These are phyloP conservation scores for Hypoxylon sp. DNA, from an alignment of 2,329 filamentous ascomycete species.

Conservation along the genomic window DNA sequence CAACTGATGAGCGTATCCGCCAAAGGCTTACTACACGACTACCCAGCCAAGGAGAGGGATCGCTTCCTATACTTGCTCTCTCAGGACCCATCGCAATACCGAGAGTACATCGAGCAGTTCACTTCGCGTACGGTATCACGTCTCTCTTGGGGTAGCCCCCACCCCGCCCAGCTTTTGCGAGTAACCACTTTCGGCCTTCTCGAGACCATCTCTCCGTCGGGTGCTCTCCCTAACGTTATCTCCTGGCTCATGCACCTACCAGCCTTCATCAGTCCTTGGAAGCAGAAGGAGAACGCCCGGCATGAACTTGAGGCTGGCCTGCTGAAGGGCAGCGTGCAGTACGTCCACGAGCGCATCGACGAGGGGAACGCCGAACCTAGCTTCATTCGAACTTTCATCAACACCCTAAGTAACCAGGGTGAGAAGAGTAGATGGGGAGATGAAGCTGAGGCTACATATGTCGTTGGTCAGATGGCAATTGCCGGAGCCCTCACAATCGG, in stretches of 20 bases:
- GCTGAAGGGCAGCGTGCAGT: conserved; percentile 57
- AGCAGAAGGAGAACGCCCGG: conserved; percentile 59
- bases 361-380: conserved; percentile 57
- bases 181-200: conserved; percentile 63
- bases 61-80: conserved; percentile 61
- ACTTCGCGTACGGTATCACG: conserved; percentile 63
- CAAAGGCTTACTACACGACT: conserved; percentile 58
- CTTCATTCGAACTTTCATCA: conserved; percentile 61
- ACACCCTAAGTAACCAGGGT: conserved; percentile 45
- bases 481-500: conserved; percentile 62
- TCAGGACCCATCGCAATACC: conserved; percentile 59
- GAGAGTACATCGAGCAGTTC: conserved; percentile 64
- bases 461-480: conserved; percentile 65
- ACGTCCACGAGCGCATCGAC: conserved; percentile 55
- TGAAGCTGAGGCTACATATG: conserved; percentile 59
- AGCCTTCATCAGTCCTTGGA: conserved; percentile 60
- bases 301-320: conserved; percentile 59
- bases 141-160: conserved; percentile 62
- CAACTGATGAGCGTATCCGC: conserved; percentile 60
- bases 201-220: conserved; percentile 62
- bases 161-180: conserved; percentile 58
- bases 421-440: conserved; percentile 52
- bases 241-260: conserved; percentile 60
- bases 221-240: conserved; percentile 60
- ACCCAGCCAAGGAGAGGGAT: conserved; percentile 62